A percentile compares a stretch with the other conserved stretches of the same genome.
phyloP scores from a whole-genome alignment of 352 stramenopile species.

The Pythium pyrilobum region DNA sequence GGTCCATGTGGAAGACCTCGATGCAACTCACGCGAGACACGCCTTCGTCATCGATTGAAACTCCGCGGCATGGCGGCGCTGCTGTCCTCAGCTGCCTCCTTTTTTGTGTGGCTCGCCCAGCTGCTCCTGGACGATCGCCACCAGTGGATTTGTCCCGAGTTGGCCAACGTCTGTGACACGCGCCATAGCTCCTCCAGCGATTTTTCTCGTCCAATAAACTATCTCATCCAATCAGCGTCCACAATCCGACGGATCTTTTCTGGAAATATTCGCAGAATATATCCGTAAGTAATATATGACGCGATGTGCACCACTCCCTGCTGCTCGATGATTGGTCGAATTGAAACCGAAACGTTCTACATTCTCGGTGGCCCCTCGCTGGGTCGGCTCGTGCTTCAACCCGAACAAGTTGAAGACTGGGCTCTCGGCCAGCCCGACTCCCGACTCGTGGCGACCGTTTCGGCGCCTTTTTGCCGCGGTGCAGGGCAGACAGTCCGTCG shows the following conservation, averaged over 20 bases:
- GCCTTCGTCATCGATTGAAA: not conserved
- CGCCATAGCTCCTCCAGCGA: conserved; percentile 9
- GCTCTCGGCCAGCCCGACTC: not conserved
- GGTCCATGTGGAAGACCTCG: not conserved
- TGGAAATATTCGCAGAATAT: conserved; percentile 19
- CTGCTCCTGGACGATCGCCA: conserved; percentile 15
- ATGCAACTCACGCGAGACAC: conserved; percentile 2
- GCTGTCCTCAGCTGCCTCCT: not conserved
- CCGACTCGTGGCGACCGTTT: not conserved
- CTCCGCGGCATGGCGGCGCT: not conserved
- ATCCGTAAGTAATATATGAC: conserved; percentile 4
- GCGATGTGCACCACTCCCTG: not conserved
- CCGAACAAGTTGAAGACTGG: not conserved
- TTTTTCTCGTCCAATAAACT: conserved; percentile 15
- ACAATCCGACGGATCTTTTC: conserved; percentile 10
- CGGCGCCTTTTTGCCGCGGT: not conserved
- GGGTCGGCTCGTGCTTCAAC: no score
- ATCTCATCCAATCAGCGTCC: conserved; percentile 7
- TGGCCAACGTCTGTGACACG: conserved; percentile 5
- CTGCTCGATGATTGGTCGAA: conserved; percentile 9
- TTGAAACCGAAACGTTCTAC: not conserved
- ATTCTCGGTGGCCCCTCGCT: not conserved
- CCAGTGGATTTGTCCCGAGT: conserved; percentile 16
- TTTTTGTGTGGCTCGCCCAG: no score
- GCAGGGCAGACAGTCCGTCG: no score